phyloP scores from a whole-genome alignment of 2,329 filamentous ascomycete genomes.

The Alternaria brassicae region DNA sequence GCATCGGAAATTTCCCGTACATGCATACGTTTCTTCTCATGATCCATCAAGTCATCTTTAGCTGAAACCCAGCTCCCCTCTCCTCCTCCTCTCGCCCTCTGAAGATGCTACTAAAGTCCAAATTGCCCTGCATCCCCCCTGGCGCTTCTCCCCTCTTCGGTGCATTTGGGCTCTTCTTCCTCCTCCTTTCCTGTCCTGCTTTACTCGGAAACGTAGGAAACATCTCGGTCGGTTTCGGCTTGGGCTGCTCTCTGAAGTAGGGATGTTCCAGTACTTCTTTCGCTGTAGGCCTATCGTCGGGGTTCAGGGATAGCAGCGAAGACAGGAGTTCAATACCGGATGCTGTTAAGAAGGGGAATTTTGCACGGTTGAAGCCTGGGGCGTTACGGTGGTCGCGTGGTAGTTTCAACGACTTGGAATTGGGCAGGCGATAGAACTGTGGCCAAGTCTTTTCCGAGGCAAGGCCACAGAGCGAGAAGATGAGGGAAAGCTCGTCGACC shows the following conservation, averaged over 20 bases:
- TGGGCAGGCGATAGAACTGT: slow-evolving; percentile 82
- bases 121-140: slow-evolving; percentile 55
- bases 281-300: slow-evolving; percentile 72
- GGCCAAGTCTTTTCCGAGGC: slow-evolving; percentile 87
- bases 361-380: slow-evolving; percentile 70
- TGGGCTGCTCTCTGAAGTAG: slow-evolving; percentile 89
- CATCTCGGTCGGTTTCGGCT: slow-evolving; percentile 87
- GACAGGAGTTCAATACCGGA: slow-evolving; percentile 75
- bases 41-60: slow-evolving; percentile 40
- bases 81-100: slow-evolving; percentile 57
- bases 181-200: slow-evolving; percentile 84
- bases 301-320: slow-evolving; percentile 76
- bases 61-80: slow-evolving; percentile 56
- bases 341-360: slow-evolving; percentile 81
- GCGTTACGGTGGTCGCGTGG: slow-evolving; percentile 46
- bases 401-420: slow-evolving; percentile 79
- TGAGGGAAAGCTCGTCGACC: slow-evolving; percentile 80
- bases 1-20: background rate
- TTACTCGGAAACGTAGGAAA: slow-evolving; percentile 98
- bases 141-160: slow-evolving; percentile 72
- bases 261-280: slow-evolving; percentile 76
- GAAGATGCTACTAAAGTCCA: slow-evolving; percentile 60
- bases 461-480: slow-evolving; percentile 88
- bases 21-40: background rate
- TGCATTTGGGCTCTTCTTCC: slow-evolving; percentile 79